These are phyloP conservation scores for Verbena officinalis DNA, from an alignment of 257 asterid genomes.

Conservation along the genomic window DNA sequence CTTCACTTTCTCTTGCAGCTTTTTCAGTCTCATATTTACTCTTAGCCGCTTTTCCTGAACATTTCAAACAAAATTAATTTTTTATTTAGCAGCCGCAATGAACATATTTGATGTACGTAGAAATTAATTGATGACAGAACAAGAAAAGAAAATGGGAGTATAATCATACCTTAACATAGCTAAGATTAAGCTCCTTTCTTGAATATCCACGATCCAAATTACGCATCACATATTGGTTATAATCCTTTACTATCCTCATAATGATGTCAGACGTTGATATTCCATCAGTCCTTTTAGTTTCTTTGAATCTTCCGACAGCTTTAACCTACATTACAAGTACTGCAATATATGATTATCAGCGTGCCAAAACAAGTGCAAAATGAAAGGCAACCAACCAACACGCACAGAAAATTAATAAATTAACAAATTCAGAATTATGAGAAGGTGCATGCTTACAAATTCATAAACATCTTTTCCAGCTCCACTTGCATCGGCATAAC, in stretches of 20 bases:
- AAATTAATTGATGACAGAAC: slow-evolving; percentile 20
- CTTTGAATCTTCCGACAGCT: slow-evolving; percentile 74
- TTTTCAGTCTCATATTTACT: slow-evolving; percentile 69
- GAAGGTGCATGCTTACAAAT: slow-evolving; percentile 54
- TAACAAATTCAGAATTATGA: not conserved
- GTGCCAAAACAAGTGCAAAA: slow-evolving; percentile 7
- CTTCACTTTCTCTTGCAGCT: slow-evolving; percentile 75
- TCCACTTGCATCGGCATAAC: slow-evolving; percentile 78
- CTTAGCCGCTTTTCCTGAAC: slow-evolving; percentile 67
- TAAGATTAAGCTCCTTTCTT: slow-evolving; percentile 71
- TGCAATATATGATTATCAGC: slow-evolving; percentile 15
- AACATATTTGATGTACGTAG: not conserved
- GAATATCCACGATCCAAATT: slow-evolving; percentile 81
- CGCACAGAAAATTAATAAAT: not conserved
- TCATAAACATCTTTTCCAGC: slow-evolving; percentile 76
- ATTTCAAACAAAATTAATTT: slow-evolving; percentile 23
- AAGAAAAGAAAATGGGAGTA: slow-evolving; percentile 3
- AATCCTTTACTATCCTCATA: slow-evolving; percentile 80
- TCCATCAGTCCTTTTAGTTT: slow-evolving; percentile 71
- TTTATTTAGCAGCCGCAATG: too few relatives aligned
- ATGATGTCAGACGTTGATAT: slow-evolving; percentile 79
- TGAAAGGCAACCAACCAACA: not conserved
- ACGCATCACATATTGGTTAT: slow-evolving; percentile 79
- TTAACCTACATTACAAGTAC: slow-evolving; percentile 51
- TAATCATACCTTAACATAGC: slow-evolving; percentile 64